Base-by-base conservation (phyloP, 78 protist genomes). In the Paratrimastix pyriformis region DNA sequence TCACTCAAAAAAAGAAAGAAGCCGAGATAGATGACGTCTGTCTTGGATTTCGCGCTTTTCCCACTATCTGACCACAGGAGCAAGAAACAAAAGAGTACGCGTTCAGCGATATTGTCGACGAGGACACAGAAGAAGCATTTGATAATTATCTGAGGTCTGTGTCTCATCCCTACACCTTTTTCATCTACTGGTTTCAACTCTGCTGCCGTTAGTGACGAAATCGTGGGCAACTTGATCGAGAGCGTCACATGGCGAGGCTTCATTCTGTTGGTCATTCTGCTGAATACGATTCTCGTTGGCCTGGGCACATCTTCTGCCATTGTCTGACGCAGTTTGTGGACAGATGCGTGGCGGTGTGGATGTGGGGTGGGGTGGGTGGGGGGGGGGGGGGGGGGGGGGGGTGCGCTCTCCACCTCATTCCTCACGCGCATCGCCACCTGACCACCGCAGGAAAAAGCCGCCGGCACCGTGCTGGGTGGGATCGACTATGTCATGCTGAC, bases 401-500 rank as follows among this genome's bases (percentile, higher is more conserved):
- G n/a, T n/a, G n/a, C n/a, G n/a, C n/a, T n/a, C n/a, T n/a, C 32
- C 48, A 62, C 46, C 7, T 6, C 30, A 39, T 18, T n/a, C 43
- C 39, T n/a, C 32, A 7, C 48, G 24, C 48, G 24, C 48, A 4
- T 4, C 48, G 24, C 48, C 48, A 7, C 48, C 48, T 7, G 24
- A 44, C 48, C 48, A 7, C 48, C 48, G 48, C 48, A 9, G 57
- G 30, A 39, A 37, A 8, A 26, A 26, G 33, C 4, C 54, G 6
- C 6, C 54, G 37, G 8, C 58, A 1, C 29, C 33, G 0, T 44
- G 5, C 26, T 32, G n/a, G 35, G 48, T 5, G 70, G 18, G 32
- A 24, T 55, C 21, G 66, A 74, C 45, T 11, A 7, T 4, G 64
- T 57, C 30, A 33, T 74, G 11, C 58, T 74, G 29, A 74, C 50